These are phyloP conservation scores for Microstegium vimineum DNA, from an alignment of 176 grass and related monocot species.

Conservation along the genomic window DNA sequence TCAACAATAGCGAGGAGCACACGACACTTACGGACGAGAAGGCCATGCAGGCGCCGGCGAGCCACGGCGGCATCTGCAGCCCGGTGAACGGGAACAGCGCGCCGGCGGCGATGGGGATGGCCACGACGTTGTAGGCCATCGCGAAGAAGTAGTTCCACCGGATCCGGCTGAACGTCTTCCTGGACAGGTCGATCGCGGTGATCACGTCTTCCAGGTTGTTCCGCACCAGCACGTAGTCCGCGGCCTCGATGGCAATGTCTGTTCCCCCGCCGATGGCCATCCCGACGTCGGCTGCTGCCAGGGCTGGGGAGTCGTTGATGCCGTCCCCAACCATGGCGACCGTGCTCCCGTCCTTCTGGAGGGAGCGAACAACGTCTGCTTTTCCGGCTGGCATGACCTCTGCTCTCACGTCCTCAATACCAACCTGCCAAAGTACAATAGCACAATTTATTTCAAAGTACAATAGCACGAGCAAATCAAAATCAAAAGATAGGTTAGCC, in stretches of 20 bases:
- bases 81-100: slow-evolving; percentile 72
- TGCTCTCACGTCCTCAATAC: slow-evolving; percentile 77
- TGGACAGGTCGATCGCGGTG: slow-evolving; percentile 85
- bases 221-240: slow-evolving; percentile 88
- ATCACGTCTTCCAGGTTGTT: slow-evolving; percentile 95
- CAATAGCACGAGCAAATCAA: background rate
- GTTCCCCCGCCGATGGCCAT: slow-evolving; percentile 92
- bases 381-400: slow-evolving; percentile 85
- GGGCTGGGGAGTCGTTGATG: slow-evolving; percentile 78
- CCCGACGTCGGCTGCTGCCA: slow-evolving; percentile 77
- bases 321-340: slow-evolving; percentile 89
- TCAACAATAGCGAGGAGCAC: slow-evolving; percentile 81
- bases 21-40: slow-evolving; percentile 88
- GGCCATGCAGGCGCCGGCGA: slow-evolving; percentile 96
- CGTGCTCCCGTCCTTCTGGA: slow-evolving; percentile 74
- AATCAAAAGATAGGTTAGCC: background rate
- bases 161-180: slow-evolving; percentile 94
- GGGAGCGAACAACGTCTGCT: slow-evolving; percentile 61
- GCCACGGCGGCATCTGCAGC: slow-evolving; percentile 90
- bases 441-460: too few relatives aligned
- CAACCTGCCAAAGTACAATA: slow-evolving; percentile 48
- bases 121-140: slow-evolving; percentile 79
- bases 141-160: slow-evolving; percentile 98
- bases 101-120: slow-evolving; percentile 77
- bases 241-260: slow-evolving; percentile 84